Conservation (phyloP, 108 stramenopile species). For the Cyclotella atomus region DNA sequence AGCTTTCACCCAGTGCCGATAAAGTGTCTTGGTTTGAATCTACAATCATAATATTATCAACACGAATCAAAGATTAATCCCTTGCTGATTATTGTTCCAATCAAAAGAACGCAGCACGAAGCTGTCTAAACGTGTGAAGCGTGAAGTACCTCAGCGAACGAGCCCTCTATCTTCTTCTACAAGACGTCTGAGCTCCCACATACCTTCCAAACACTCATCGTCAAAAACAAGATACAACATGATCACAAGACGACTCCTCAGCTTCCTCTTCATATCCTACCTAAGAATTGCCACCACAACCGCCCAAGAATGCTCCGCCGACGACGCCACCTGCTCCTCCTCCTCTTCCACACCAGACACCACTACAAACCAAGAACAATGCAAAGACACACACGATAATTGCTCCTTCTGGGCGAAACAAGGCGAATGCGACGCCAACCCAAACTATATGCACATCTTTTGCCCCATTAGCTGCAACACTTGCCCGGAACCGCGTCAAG, state of each 20-base stretch:
- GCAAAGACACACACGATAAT: constrained; percentile 2
- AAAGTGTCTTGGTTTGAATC: too few relatives aligned
- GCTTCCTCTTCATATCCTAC: not conserved
- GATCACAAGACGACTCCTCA: too few relatives aligned
- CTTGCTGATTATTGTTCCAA: too few relatives aligned
- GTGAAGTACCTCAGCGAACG: too few relatives aligned
- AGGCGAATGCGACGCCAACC: constrained; percentile 9
- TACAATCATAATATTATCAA: too few relatives aligned
- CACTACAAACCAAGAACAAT: not conserved
- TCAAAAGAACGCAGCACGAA: too few relatives aligned
- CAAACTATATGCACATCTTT: constrained; percentile 16
- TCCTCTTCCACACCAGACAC: not conserved
- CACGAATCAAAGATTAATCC: too few relatives aligned
- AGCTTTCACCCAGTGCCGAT: too few relatives aligned
- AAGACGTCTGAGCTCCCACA: too few relatives aligned
- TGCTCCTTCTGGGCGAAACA: not conserved
- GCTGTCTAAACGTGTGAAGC: too few relatives aligned
- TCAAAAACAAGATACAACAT: not conserved
- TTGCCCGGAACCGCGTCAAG: constrained; percentile 30
- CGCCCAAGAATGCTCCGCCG: not conserved
- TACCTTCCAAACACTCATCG: too few relatives aligned
- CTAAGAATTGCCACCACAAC: not conserved
- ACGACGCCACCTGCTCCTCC: not conserved
- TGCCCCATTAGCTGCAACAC: constrained; percentile 32
- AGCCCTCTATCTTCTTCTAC: too few relatives aligned